Conservation (phyloP, 2,329 filamentous ascomycete species). For the Colletotrichum coccodes region DNA sequence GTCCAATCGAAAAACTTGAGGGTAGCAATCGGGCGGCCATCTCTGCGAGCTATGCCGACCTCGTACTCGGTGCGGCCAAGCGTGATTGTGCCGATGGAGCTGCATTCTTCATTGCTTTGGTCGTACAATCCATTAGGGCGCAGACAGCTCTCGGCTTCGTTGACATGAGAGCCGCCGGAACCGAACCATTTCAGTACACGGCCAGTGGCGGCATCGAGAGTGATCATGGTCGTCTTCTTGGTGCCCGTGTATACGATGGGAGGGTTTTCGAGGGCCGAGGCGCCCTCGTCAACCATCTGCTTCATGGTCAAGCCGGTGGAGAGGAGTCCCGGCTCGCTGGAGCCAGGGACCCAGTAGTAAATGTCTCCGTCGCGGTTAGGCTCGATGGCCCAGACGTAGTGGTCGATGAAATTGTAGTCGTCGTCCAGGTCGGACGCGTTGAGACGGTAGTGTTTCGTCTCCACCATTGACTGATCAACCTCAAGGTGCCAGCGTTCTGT, state of each 20-base stretch:
- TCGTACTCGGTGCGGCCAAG: constrained; percentile 91
- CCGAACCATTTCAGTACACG: constrained; percentile 87
- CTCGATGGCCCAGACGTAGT: constrained; percentile 95
- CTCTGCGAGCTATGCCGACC: constrained; percentile 81
- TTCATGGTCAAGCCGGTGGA: constrained; percentile 82
- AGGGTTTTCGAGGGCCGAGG: constrained; percentile 78
- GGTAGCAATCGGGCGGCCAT: constrained; percentile 83
- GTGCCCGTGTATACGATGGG: constrained; percentile 89
- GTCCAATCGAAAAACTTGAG: constrained; percentile 95
- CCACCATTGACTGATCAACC: constrained; percentile 87
- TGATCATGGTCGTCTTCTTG: constrained; percentile 91
- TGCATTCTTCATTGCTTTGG: constrained; percentile 79
- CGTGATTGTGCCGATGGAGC: constrained; percentile 81
- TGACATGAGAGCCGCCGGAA: constrained; percentile 73
- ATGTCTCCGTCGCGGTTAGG: constrained; percentile 87
- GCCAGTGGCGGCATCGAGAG: constrained; percentile 87
- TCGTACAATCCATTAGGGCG: constrained; percentile 74
- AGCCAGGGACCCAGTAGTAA: constrained; percentile 83
- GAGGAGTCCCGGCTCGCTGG: constrained; percentile 66
- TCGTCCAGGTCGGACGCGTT: constrained; percentile 72
- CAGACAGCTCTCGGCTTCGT: constrained; percentile 79
- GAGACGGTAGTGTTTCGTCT: constrained; percentile 83
- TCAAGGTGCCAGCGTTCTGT: constrained; percentile 86
- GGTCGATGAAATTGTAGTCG: constrained; percentile 75
- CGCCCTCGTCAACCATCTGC: constrained; percentile 83